Conservation (phyloP, 1,284 basidiomycete genomes). For the Fomes fomentarius region DNA sequence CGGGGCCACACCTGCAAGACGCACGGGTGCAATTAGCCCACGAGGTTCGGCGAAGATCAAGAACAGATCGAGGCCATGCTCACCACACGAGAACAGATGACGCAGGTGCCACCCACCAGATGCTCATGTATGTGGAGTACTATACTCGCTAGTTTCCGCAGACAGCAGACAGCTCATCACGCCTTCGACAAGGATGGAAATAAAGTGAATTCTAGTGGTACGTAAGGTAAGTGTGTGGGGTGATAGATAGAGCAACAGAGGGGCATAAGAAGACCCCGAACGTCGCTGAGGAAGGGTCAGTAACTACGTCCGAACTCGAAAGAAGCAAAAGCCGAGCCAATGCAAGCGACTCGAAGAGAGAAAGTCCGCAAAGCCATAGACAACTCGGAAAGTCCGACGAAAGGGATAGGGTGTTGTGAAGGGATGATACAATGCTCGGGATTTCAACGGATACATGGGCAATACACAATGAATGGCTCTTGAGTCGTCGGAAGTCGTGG, state of each 20-base stretch:
- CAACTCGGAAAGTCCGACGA: background rate
- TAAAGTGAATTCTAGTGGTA: conserved; percentile 9
- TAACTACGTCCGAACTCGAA: conserved; percentile 1
- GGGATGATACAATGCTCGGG: conserved; percentile 20
- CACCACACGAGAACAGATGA: too few relatives aligned
- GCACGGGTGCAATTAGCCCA: too few relatives aligned
- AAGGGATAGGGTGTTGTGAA: background rate
- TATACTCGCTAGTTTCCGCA: too few relatives aligned
- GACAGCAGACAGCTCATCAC: background rate
- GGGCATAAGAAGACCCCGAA: background rate
- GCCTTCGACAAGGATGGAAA: background rate
- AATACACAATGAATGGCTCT: conserved; percentile 11
- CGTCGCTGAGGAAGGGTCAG: background rate
- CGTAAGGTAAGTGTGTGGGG: conserved; percentile 4
- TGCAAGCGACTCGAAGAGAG: conserved; percentile 6
- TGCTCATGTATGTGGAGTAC: too few relatives aligned
- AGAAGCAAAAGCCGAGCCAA: conserved; percentile 3
- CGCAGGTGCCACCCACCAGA: too few relatives aligned
- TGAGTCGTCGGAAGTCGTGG: background rate
- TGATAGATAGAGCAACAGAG: conserved; percentile 4
- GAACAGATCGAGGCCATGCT: too few relatives aligned
- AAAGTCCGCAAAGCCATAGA: background rate
- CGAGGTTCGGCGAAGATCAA: too few relatives aligned
- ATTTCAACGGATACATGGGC: conserved; percentile 21
- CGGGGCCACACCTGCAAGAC: too few relatives aligned